Base-by-base conservation (phyloP, 2,329 filamentous ascomycete genomes). In the Simplicillium aogashimaense region DNA sequence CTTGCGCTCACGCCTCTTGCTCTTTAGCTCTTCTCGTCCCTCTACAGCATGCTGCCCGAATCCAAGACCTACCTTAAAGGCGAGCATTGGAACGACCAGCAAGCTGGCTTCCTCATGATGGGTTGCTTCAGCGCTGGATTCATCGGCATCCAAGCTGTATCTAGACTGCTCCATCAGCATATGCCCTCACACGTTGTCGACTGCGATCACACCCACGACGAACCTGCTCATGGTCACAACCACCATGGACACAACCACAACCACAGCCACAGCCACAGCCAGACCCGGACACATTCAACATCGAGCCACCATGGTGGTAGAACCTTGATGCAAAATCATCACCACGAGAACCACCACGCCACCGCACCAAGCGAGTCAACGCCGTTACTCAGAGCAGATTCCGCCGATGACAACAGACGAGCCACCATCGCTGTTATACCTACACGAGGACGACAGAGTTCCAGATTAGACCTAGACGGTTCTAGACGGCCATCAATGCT, bases 21-120 rank as follows among this genome's bases (percentile, higher is more conserved):
- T 25, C 9, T 9, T 4, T 3, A 95, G 88, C 74, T 95, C 32
- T 95, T 95, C 61, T 95, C 89, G 29, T 81, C 90, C 1, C 65
- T 97, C 25, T 94, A 89, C 60, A 92, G 81, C 60, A 95, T 97
- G 85, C 73, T 97, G 7, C 90, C 90, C 9, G 87, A 86, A 15
- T 81, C 90, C 2, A 88, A 83, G 54, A 70, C 69, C 31, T 95
- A 94, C 54, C 72, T 98, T 3, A 67, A 73, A 43, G 70, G 78
- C 40, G 83, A 79, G 38, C 81, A 79, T 13, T 80, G 81, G 60
- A 70, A 75, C 7, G 69, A 85, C 3, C 75, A 80, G 45, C 56
- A 64, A 2, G 86, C 89, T 6, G 81, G 81, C 12, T 74, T 85
- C 52, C 62, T 78, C 28, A 67, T 88, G 53, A 81, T 88, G 54